Base-by-base conservation (phyloP, 108 stramenopile species). In the Pseudonitzschia pungens region DNA sequence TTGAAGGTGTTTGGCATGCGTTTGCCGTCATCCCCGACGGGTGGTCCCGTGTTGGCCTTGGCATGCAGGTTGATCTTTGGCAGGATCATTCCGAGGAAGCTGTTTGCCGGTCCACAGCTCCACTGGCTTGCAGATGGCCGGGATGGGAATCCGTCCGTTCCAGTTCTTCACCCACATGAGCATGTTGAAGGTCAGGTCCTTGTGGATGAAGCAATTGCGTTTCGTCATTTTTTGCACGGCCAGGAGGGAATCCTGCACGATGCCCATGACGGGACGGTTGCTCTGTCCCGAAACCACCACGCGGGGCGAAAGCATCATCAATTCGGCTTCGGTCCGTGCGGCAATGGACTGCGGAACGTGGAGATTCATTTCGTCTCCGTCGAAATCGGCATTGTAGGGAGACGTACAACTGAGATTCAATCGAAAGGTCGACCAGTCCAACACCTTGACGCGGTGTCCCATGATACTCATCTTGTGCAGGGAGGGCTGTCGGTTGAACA, bases 361-460 rank as follows among this genome's bases (percentile, higher is more conserved):
- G 55, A 99, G 86, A 88, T 99, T 99, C 99, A 99, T 99, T 87
- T 99, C 99, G 66, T 99, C 99, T 16, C 99, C 99, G 81, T 99
- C 99, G 81, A 99, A 99, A 84, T 99, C 99, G 57, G 99, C 99
- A 83, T 99, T 99, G 89, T 99, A 99, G 26, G 99, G 98, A 10
- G 96, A 85, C 12, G 99, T 99, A 82, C 97, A 97, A 70, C 91
- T 90, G 65, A 99, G 81, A 83, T 99, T 99, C 74, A 99, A 86
- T 64, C 99, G 96, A 81, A 99, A 99, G 5, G 99, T 99, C 53
- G 93, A 95, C 96, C 96, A 99, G 85, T 98, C 98, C 77, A 99
- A 81, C 10, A 98, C 97, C 83, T 98, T 98, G 50, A 96, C 98
- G 66, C 90, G 82, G 84, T 99, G 98, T 33, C 96, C 97, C 98